phyloP scores from a whole-genome alignment of 352 stramenopile species.

The Blastocystis hominis region DNA sequence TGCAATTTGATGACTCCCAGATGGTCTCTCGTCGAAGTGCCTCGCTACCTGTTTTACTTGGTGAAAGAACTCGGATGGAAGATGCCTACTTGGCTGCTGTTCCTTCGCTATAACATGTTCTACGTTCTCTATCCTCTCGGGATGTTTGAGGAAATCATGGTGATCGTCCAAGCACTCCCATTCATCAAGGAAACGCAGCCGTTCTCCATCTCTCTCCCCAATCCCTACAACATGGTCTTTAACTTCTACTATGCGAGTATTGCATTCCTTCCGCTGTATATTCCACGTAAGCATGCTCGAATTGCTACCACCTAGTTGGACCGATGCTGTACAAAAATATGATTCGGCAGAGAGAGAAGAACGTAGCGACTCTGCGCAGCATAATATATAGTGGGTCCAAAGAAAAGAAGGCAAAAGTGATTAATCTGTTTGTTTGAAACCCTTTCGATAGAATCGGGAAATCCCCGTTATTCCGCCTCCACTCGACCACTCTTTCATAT shows the following conservation, averaged over 20 bases:
- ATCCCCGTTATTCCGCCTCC: background rate
- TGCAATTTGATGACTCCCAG: background rate
- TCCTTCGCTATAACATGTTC: conserved; percentile 92
- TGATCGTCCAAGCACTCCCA: background rate
- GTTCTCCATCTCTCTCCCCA: conserved; percentile 38
- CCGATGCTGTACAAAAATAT: conserved; percentile 51
- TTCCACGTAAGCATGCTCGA: conserved; percentile 14
- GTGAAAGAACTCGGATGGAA: conserved; percentile 77
- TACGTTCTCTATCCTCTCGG: conserved; percentile 91
- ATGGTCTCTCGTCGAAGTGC: conserved; percentile 79
- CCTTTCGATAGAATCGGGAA: background rate
- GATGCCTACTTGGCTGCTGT: conserved; percentile 86
- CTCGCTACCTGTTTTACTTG: conserved; percentile 93
- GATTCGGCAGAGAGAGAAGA: conserved; percentile 44
- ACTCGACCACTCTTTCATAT: background rate
- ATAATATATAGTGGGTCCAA: conserved; percentile 40
- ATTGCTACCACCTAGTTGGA: background rate
- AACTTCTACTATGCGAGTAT: conserved; percentile 36
- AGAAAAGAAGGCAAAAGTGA: conserved; percentile 3
- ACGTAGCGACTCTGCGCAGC: background rate
- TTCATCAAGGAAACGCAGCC: conserved; percentile 37
- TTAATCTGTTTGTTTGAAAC: background rate
- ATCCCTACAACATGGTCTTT: conserved; percentile 50
- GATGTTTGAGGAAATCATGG: conserved; percentile 70
- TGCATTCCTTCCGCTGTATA: conserved; percentile 39